Evolutionary conservation across 225 moss, liverwort and hornwort species (phyloP), one percentile per base, ranked within the genome.

Genomic region (Sphagnum tenellum): DNA sequence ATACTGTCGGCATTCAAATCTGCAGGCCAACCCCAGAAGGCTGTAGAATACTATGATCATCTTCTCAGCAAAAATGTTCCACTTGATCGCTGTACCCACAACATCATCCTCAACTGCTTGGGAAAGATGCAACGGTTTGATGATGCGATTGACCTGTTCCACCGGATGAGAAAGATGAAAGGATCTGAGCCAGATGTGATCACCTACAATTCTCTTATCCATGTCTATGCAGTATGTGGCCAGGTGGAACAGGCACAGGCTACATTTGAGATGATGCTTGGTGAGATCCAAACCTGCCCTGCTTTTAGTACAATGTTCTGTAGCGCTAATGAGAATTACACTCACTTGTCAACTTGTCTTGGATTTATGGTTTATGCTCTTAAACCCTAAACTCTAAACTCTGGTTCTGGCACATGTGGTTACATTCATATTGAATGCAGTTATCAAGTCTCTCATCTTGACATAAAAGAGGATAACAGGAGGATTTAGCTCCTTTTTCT

Each of bases 1-100:
- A 76, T 96, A 70, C 79, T 96, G 47, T 90, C 96, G n/a, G 90
- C 96, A 6, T 81, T 92, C 54, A 92, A 96, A 68, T 74, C 78
- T 47, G 96, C 92, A 49, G 78, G 75, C 9, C 83, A 92, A 64
- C 75, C 83, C 5, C 73, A 64, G 13, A 81, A 75, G 72, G 96
- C 90, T 5, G 71, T 96, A 55, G 70, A 76, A 8, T 89, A 82
- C 65, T 96, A 85, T 63, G 74, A 90, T 47, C 79, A 77, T 74
- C 85, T 87, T 50, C 76, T 90, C 44, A 70, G 70, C 49, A 88
- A 85, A 72, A 78, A 76, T 54, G 83, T 96, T 9, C 71, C 67
- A 5, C 83, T 90, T 3, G 86, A 89, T 75, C 76, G 85, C 45
- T 70, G 87, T 64, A 89, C 88, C 46, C 80, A 93, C 64, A 98